phyloP scores from a whole-genome alignment of 176 grass and related monocot species.

The Triticum dicoccoides region DNA sequence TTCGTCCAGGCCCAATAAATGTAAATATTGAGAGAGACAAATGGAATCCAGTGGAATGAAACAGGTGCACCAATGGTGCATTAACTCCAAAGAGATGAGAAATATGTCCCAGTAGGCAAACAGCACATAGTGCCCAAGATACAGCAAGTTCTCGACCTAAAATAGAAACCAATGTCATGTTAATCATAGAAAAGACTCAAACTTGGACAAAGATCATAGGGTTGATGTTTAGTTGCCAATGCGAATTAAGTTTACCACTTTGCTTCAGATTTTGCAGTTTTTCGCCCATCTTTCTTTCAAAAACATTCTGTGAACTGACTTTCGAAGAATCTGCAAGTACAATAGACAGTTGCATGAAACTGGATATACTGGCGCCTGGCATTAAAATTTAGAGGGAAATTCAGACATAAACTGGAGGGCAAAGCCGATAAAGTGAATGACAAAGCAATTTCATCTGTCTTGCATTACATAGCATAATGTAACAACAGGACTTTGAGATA shows the following conservation, averaged over 20 bases:
- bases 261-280: constrained; percentile 82
- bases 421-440: background rate
- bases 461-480: background rate
- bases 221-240: constrained; percentile 23
- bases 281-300: constrained; percentile 91
- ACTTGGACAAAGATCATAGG: constrained; percentile 14
- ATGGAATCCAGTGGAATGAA: constrained; percentile 93
- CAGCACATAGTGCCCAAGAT: constrained; percentile 93
- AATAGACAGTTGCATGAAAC: constrained; percentile 29
- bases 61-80: constrained; percentile 56
- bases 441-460: background rate
- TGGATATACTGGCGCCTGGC: background rate
- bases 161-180: constrained; percentile 27
- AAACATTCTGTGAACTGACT: constrained; percentile 52
- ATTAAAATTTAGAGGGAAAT: background rate
- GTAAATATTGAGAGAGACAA: constrained; percentile 92
- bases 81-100: constrained; percentile 75
- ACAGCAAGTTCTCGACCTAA: constrained; percentile 91
- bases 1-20: constrained; percentile 80
- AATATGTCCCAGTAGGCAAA: constrained; percentile 81
- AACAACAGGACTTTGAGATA: constrained; percentile 7
- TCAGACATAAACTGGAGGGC: background rate
- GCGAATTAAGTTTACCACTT: constrained; percentile 58
- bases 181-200: constrained; percentile 5
- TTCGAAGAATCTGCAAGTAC: constrained; percentile 66